These are phyloP conservation scores for Xylaria sp. DNA, from an alignment of 2,329 filamentous ascomycete species.

Conservation along the genomic window DNA sequence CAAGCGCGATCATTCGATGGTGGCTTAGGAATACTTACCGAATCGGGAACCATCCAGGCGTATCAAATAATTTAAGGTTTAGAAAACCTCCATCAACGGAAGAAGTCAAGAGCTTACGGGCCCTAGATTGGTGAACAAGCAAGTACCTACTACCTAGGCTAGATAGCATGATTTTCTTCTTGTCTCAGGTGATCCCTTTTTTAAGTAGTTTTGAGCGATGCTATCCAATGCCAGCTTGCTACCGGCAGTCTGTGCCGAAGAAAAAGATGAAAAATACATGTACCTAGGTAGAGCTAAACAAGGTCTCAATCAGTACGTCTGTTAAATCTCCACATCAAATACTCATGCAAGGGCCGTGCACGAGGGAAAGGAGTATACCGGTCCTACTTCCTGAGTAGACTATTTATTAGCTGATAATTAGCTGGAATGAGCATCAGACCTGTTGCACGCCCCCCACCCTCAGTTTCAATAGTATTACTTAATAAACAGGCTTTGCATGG, in stretches of 20 bases:
- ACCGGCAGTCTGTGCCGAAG: background rate
- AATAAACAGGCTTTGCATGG: background rate
- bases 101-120: background rate
- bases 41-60: conserved; percentile 16
- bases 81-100: too few species aligned
- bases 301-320: background rate
- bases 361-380: background rate
- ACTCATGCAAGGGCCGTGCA: background rate
- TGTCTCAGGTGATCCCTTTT: background rate
- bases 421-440: background rate
- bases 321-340: background rate
- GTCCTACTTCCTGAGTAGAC: background rate
- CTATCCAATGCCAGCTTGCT: background rate
- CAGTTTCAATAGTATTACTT: background rate
- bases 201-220: background rate
- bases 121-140: background rate
- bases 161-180: background rate
- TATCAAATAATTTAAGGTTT: background rate
- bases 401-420: background rate
- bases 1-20: conserved; percentile 8
- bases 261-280: background rate
- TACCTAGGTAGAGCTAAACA: background rate
- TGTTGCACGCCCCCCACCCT: conserved; percentile 3
- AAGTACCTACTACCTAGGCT: too few species aligned
- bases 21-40: conserved; percentile 6